A percentile compares a stretch with the other conserved stretches of the same genome.
These are phyloP conservation scores for Trametes cubensis DNA, from an alignment of 768 basidiomycete genomes.

Conservation along the genomic window DNA sequence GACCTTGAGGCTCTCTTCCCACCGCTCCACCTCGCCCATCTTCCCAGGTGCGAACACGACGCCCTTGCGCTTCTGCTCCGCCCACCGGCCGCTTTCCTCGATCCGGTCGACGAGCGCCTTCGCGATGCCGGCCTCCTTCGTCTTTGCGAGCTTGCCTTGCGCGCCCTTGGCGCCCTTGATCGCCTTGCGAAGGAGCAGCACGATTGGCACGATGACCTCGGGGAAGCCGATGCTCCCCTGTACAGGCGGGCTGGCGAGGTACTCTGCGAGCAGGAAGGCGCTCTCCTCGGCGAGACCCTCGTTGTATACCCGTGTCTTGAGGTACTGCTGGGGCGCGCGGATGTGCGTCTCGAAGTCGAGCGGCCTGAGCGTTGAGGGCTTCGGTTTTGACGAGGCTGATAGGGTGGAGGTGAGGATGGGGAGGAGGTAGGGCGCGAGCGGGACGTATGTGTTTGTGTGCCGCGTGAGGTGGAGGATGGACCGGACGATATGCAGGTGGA, in stretches of 20 bases:
- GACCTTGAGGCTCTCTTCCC: slow-evolving; percentile 65
- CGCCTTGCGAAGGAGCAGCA: slow-evolving; percentile 69
- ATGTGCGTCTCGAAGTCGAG: slow-evolving; percentile 88
- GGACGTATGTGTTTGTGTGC: slow-evolving; percentile 85
- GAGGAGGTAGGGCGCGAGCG: slow-evolving; percentile 83
- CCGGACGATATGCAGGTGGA: slow-evolving; percentile 90
- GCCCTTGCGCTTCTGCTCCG: slow-evolving; percentile 66
- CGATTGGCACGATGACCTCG: slow-evolving; percentile 82
- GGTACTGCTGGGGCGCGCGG: slow-evolving; percentile 85
- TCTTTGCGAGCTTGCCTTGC: slow-evolving; percentile 26
- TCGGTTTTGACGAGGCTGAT: slow-evolving; percentile 66
- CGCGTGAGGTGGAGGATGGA: slow-evolving; percentile 85
- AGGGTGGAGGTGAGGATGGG: slow-evolving; percentile 83
- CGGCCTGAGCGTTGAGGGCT: slow-evolving; percentile 83
- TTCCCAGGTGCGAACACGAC: slow-evolving; percentile 79
- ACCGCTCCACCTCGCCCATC: slow-evolving; percentile 66
- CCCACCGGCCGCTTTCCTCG: slow-evolving; percentile 82
- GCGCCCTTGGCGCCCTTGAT: slow-evolving; percentile 61
- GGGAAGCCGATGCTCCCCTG: slow-evolving; percentile 93
- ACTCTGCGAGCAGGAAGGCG: slow-evolving; percentile 76
- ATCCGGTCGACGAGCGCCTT: slow-evolving; percentile 85
- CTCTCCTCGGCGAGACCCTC: slow-evolving; percentile 86
- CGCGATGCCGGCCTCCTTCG: slow-evolving; percentile 62
- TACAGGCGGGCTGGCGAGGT: slow-evolving; percentile 69
- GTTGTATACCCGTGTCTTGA: slow-evolving; percentile 82